Evolutionary conservation across 2,329 filamentous ascomycete genomes (phyloP).

Genomic region (Aspergillus japonicus): DNA sequence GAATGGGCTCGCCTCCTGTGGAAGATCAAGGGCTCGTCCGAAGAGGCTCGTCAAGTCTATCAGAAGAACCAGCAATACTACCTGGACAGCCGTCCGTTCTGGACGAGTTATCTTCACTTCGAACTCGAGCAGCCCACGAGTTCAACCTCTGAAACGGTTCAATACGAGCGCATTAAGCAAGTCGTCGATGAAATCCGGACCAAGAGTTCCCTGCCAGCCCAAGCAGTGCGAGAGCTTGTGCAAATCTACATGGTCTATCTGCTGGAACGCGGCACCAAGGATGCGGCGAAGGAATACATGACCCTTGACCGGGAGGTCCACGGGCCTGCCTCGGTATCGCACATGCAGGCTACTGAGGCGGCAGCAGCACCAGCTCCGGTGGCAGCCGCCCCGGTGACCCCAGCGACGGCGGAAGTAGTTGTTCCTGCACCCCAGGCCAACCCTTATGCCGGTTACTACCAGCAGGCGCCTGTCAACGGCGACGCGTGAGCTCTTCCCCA

Average conservation of each 20-base stretch:
- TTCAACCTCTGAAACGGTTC: constrained; percentile 60
- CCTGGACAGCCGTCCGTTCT: constrained; percentile 81
- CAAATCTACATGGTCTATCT: constrained; percentile 80
- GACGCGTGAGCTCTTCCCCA: constrained; percentile 13
- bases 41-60: constrained; percentile 82
- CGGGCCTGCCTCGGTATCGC: constrained; percentile 53
- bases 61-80: constrained; percentile 80
- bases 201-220: constrained; percentile 67
- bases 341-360: constrained; percentile 27
- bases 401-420: constrained; percentile 12
- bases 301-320: constrained; percentile 81
- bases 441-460: constrained; percentile 31
- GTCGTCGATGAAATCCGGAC: constrained; percentile 73
- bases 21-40: constrained; percentile 77
- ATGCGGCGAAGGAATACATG: constrained; percentile 83
- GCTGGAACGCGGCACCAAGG: constrained; percentile 75
- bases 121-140: constrained; percentile 79
- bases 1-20: constrained; percentile 86
- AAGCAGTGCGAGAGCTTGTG: constrained; percentile 71
- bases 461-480: constrained; percentile 32
- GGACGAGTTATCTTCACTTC: constrained; percentile 84
- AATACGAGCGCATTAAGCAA: constrained; percentile 73
- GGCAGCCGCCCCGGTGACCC: constrained; percentile 13
- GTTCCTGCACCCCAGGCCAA: constrained; percentile 22
- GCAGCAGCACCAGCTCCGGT: constrained; percentile 21